Base-by-base conservation (phyloP, 2,329 filamentous ascomycete species). In the Hypoxylon sp. region DNA sequence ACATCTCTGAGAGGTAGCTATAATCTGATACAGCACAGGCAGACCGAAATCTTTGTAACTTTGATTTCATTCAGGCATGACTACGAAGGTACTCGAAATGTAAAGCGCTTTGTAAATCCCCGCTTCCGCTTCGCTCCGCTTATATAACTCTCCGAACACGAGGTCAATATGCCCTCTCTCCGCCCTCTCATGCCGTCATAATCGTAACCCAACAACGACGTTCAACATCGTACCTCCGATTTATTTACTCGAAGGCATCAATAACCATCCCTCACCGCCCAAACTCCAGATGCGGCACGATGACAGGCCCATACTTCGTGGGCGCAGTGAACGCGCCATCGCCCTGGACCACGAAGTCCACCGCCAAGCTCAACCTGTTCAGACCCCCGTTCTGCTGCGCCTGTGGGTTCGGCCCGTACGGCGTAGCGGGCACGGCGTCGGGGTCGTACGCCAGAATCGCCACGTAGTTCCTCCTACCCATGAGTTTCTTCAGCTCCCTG, bases 301-400 rank as follows among this genome's bases (percentile, higher is more conserved):
- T 94, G 14, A 99, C 96, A 9, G 96, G 96, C 0, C 96, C 96
- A 77, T 97, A 99, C 82, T 99, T 99, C 71, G 96, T 94, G 49
- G 96, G 93, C 69, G 87, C 85, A 38, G 88, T 91, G 78, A 91
- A 95, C 0, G 88, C 87, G 0, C 92, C 91, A 72, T 97, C 95
- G 1, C 92, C 93, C 79, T 99, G 96, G 20, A 99, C 95, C 78
- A 99, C 93, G 77, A 97, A 99, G 78, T 99, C 96, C 1, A 97
- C 92, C 1, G 95, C 96, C 45, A 99, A 81, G 79, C 93, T 97
- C 73, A 99, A 77, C 81, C 89, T 92, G 59, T 81, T 83, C 60
- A 89, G 72, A 1, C 2, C 87, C 81, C 80, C 78, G 36, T 78
- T 77, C 36, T 79, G 73, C 74, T 54, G 54, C 54, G 48, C 50